Evolutionary conservation across 2,329 filamentous ascomycete species (phyloP).

Genomic region (Scedosporium boydii): DNA sequence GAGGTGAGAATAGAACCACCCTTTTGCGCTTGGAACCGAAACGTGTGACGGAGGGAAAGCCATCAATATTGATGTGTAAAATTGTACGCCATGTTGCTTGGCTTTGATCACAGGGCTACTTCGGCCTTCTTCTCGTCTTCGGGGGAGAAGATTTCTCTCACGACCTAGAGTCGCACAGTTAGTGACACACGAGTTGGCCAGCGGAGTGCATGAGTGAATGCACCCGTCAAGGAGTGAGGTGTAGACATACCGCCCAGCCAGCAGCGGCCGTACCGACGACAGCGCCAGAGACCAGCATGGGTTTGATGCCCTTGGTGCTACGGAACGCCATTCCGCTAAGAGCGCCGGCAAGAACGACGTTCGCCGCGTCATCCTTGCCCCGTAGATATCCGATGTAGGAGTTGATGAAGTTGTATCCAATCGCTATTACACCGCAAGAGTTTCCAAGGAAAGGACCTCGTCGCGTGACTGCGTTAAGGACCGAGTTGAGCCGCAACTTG

Average conservation of each 20-base stretch:
- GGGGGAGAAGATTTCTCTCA: constrained; percentile 10
- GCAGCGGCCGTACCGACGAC: constrained; percentile 82
- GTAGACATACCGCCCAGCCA: constrained; percentile 72
- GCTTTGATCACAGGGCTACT: not conserved
- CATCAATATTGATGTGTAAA: not conserved
- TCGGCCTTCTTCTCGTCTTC: constrained; percentile 7
- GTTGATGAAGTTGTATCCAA: constrained; percentile 92
- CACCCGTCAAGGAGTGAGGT: not conserved
- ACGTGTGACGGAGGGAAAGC: not conserved
- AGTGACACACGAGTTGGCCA: constrained; percentile 1
- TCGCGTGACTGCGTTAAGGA: constrained; percentile 87
- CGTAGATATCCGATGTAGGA: constrained; percentile 69
- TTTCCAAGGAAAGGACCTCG: constrained; percentile 93
- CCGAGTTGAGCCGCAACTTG: constrained; percentile 86
- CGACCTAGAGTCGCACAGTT: constrained; percentile 5
- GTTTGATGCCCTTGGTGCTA: constrained; percentile 79
- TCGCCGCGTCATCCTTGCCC: constrained; percentile 81
- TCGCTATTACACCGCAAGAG: constrained; percentile 88
- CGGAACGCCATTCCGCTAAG: constrained; percentile 94
- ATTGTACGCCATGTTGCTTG: not conserved
- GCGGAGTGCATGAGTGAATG: no score
- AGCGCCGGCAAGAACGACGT: constrained; percentile 76
- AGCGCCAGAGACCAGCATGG: constrained; percentile 89
- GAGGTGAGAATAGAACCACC: not conserved
- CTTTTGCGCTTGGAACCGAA: not conserved